Evolutionary conservation across 495 filamentous ascomycete species (phyloP), one percentile per base, ranked within the genome.

Genomic region (Darksidea phi): DNA sequence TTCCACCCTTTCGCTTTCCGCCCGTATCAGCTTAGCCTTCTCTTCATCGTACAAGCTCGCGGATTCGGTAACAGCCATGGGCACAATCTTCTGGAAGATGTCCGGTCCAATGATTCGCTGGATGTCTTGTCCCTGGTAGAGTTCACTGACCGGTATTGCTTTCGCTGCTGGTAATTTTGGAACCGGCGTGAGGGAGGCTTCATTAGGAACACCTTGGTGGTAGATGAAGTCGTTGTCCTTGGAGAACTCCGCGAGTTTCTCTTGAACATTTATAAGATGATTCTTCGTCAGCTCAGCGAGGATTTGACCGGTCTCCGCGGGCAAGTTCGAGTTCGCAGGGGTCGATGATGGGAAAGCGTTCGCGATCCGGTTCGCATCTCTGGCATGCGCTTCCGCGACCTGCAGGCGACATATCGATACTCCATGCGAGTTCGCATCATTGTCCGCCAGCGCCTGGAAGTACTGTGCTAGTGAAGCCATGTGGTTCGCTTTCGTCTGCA

Each of bases 151-250:
- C 0, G 95, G 91, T 52, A 97, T 97, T 15, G 95, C 90, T 74
- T 97, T 98, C n/a, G 95, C 93, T 1, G 95, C 94, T 26, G 92
- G 90, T 10, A 97, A 81, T 72, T 97, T 98, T 2, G 92, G 84
- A 51, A 98, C 88, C 15, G 86, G 79, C 7, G 88, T 78, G 13
- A 98, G 78, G 43, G 83, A 83, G 12, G 89, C 88, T 72, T 96
- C 93, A 15, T 83, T 86, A 0, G 94, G 93, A 17, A 98, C 85
- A 0, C 84, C 84, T 61, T 97, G 90, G 72, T 98, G 94, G 67
- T 97, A 98, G 67, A 98, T 97, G 71, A 93, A 96, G 70, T 98
- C 94, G 70, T 98, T 98, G 72, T 98, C 94, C 63, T 97, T 96
- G 57, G 81, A 79, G 61, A 90, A 80, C 55, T 88, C 85, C 11